A percentile compares a stretch with the other conserved stretches of the same genome.
phyloP scores from a whole-genome alignment of 768 basidiomycete genomes.

The Pleurotus pulmonarius region DNA sequence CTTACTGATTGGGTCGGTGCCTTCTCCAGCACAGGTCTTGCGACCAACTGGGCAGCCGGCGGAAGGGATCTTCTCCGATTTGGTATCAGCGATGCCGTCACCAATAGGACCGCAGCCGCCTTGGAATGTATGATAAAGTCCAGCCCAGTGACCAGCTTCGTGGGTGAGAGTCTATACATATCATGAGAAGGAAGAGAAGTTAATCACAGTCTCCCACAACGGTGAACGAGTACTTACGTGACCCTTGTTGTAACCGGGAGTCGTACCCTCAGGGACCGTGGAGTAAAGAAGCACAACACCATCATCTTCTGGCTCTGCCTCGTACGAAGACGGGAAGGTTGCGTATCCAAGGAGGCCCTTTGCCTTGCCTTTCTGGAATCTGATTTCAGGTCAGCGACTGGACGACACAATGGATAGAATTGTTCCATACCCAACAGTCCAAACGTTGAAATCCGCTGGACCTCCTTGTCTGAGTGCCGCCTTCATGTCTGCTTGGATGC shows the following conservation, averaged over 20 bases:
- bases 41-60: conserved; percentile 32
- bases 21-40: conserved; percentile 1
- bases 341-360: conserved; percentile 49
- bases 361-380: conserved; percentile 33
- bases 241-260: conserved; percentile 37
- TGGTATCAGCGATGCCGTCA: conserved; percentile 43
- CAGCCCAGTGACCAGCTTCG: conserved; percentile 59
- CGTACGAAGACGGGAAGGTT: conserved; percentile 46
- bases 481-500: conserved; percentile 45
- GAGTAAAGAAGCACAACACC: conserved; percentile 43
- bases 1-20: conserved; percentile 5
- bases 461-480: conserved; percentile 36
- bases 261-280: conserved; percentile 39
- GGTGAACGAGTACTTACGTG: conserved; percentile 21
- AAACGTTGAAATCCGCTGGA: conserved; percentile 40
- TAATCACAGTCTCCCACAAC: conserved; percentile 14
- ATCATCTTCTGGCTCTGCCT: conserved; percentile 37
- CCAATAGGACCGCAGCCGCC: conserved; percentile 39
- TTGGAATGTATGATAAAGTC: conserved; percentile 58
- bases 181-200: conserved; percentile 1
- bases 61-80: conserved; percentile 39
- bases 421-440: conserved; percentile 41
- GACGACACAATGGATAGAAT: neutral
- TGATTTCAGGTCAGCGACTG: conserved; percentile 9
- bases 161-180: conserved; percentile 43